Evolutionary conservation across 148 eudicot species (phyloP).

Genomic region (Persicaria tinctoria): DNA sequence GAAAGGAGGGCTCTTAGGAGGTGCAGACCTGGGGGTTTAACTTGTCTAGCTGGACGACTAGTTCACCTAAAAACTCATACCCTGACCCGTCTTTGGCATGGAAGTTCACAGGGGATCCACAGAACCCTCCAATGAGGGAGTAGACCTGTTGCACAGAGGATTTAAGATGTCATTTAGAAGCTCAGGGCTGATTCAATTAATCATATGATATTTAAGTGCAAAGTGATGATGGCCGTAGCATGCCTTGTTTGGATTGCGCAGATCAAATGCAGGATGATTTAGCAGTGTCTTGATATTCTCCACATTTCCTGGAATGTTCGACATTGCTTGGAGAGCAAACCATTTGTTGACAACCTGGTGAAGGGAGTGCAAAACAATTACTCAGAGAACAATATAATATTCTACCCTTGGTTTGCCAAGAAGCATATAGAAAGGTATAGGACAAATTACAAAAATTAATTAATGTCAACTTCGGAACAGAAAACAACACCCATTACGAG

Average conservation of each 20-base stretch:
- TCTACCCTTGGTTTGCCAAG: background rate
- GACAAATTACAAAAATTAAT: too few species aligned
- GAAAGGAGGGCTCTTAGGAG: background rate
- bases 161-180: constrained; percentile 1
- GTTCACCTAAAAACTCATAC: constrained; percentile 82
- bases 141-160: constrained; percentile 45
- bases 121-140: constrained; percentile 80
- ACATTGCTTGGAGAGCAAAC: constrained; percentile 90
- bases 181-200: background rate
- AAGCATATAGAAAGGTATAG: too few species aligned
- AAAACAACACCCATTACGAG: too few species aligned
- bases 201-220: background rate
- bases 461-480: too few species aligned
- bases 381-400: background rate
- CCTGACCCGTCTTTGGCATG: constrained; percentile 98
- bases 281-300: constrained; percentile 77
- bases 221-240: background rate
- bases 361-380: background rate
- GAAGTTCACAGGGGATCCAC: constrained; percentile 88
- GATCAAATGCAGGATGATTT: constrained; percentile 84
- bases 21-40: constrained; percentile 74
- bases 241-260: constrained; percentile 93
- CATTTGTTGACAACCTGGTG: constrained; percentile 84
- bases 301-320: constrained; percentile 80
- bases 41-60: constrained; percentile 85